Evolutionary conservation across 2,329 filamentous ascomycete genomes (phyloP).

Genomic region (Fusarium sp.): DNA sequence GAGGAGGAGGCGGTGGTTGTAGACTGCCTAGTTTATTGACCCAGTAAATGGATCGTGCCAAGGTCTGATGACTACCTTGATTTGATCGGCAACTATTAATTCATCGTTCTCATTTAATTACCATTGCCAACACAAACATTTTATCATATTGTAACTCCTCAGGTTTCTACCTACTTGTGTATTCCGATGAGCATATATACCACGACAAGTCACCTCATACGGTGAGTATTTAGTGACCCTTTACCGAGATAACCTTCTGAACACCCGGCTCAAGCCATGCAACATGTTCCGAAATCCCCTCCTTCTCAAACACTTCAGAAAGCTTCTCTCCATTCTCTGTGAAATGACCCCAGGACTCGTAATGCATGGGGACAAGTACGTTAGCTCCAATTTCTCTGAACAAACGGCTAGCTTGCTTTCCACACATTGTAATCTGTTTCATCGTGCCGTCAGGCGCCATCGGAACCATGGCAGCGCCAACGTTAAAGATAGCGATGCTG

Average conservation of each 20-base stretch:
- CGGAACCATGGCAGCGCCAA: neutral
- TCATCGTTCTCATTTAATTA: neutral
- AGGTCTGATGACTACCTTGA: neutral
- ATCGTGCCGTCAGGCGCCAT: neutral
- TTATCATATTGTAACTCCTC: neutral
- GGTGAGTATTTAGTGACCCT: neutral
- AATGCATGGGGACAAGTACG: conserved; percentile 17
- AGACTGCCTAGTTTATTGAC: neutral
- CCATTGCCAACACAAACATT: neutral
- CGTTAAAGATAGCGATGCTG: neutral
- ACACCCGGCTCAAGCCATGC: neutral
- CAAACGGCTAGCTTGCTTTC: conserved; percentile 1
- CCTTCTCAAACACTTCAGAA: neutral
- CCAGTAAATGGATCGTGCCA: neutral
- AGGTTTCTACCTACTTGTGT: too few relatives aligned
- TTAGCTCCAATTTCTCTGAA: conserved; percentile 6
- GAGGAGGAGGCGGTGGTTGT: neutral
- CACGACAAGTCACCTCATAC: neutral
- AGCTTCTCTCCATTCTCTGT: neutral
- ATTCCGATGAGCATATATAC: neutral
- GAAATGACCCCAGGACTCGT: conserved; percentile 15
- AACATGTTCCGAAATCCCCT: neutral
- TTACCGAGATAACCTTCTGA: neutral
- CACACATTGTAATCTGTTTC: conserved; percentile 16
- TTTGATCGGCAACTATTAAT: neutral